Evolutionary conservation across 2,329 filamentous ascomycete species (phyloP), one percentile per base, ranked within the genome.

Genomic region (Elsinoe arachidis): DNA sequence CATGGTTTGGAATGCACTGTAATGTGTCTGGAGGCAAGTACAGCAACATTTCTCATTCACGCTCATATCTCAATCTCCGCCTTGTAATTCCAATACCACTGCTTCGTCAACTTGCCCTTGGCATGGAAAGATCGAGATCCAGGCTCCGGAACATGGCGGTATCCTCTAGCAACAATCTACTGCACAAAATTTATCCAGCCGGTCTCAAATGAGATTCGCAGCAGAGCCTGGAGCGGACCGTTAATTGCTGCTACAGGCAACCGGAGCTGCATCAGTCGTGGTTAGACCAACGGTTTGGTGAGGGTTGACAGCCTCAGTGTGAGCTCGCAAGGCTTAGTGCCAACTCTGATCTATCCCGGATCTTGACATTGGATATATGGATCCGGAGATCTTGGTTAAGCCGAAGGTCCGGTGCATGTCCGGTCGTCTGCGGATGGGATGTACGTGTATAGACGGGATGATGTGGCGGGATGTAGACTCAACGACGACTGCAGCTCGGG

Each of bases 211-310:
- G 30, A 35, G 17, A 19, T 38, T 21, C 10, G 6, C 9, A 39
- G n/a, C 33, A 39, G 15, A 26, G 19, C 17, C 49, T 53, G 49
- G 15, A 39, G 49, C 49, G 33, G 34, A 35, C 49, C 49, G 49
- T 53, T 51, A 19, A 35, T 37, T 49, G 54, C 54, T 56, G 54
- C 54, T 56, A 49, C 39, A 30, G 54, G 54, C 54, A 56, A 56
- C 54, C 54, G 43, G 30, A 46, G 17, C 33, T 19, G 38, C 9
- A 38, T 21, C 17, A 30, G 12, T 26, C 10, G 11, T 46, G 54
- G 39, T 56, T 43, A 47, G 39, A 30, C 41, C 39, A 56, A 56
- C 54, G 54, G 54, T 49, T 56, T 56, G 54, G 49, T 15, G 12
- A 30, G 30, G n/a, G 30, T 21, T 39, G 34, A 23, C 33, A 53